These are phyloP conservation scores for Mycena citricolor DNA, from an alignment of 1,284 basidiomycete species.

Conservation along the genomic window DNA sequence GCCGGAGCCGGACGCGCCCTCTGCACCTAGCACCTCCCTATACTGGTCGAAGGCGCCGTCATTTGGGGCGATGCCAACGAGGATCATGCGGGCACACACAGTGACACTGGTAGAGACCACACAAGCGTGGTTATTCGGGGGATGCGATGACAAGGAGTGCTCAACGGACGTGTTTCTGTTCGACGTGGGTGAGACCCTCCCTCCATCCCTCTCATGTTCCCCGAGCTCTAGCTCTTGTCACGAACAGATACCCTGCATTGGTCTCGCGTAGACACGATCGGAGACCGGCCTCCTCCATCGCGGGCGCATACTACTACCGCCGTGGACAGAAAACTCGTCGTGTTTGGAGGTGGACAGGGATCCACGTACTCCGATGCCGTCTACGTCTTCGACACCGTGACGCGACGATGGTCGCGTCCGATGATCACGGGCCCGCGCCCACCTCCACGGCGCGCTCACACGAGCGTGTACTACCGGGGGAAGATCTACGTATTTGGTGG, in stretches of 20 bases:
- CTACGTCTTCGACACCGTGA: slow-evolving; percentile 79
- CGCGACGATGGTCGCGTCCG: slow-evolving; percentile 66
- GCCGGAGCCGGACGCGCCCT: no score
- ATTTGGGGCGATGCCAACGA: slow-evolving; percentile 72
- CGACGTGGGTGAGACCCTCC: no score
- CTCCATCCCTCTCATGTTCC: slow-evolving; percentile 1
- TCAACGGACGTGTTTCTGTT: slow-evolving; percentile 83
- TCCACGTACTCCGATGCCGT: slow-evolving; percentile 74
- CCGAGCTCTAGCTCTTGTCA: slow-evolving; percentile 1
- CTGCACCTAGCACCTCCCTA: slow-evolving; percentile 64
- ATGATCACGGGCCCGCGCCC: slow-evolving; percentile 47
- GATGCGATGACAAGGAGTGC: slow-evolving; percentile 79
- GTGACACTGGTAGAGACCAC: slow-evolving; percentile 80
- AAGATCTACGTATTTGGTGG: slow-evolving; percentile 90
- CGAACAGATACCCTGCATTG: slow-evolving; percentile 84
- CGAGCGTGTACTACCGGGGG: slow-evolving; percentile 72
- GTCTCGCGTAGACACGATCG: slow-evolving; percentile 73
- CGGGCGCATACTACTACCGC: slow-evolving; percentile 89
- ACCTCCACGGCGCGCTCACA: slow-evolving; percentile 82
- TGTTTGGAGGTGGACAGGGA: slow-evolving; percentile 88
- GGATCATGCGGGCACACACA: slow-evolving; percentile 81
- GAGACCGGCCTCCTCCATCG: slow-evolving; percentile 77
- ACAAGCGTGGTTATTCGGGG: slow-evolving; percentile 89
- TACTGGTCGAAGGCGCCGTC: slow-evolving; percentile 87
- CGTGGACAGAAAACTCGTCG: slow-evolving; percentile 76